Base-by-base conservation (phyloP, 176 grass and related monocot species). In the Avena atlantica region DNA sequence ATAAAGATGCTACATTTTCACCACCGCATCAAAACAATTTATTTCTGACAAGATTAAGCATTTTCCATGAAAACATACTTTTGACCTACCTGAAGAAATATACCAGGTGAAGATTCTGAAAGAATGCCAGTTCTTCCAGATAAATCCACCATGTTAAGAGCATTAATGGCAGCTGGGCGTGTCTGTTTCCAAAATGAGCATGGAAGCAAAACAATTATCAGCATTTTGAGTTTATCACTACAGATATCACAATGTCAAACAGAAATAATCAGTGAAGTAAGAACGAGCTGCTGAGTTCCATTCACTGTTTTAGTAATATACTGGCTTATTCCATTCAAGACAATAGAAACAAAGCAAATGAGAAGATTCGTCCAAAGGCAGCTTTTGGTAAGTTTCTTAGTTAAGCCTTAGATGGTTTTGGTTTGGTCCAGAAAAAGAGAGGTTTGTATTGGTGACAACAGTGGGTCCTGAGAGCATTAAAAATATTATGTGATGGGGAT, bases 1-100 rank as follows among this genome's bases (percentile, higher is more conserved):
- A 25, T 47, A 72, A 48, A 72, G 62, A 50, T 69, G 72, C n/a
- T 58, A 14, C 37, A 60, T 36, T 86, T 69, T 77, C 60, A 59
- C 44, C 42, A 85, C 6, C 68, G 50, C 13, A 2, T 58, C 11
- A 69, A 51, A 4, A 82, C 7, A 82, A 37, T 6, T 82, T 82
- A 75, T 61, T 37, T n/a, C 55, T 48, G 20, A 61, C 49, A 86
- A 42, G 65, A 78, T 42, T 64, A 3, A 45, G 53, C 4, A 55
- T 67, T 80, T 79, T 69, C 13, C 45, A 47, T 21, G 53, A 69
- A 60, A 76, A 66, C 65, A 42, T 19, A 88, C 59, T 62, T 86
- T 55, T n/a, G 71, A 81, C 67, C 24, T 88, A 98, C 97, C 93
- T 98, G 97, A 87, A 96, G 80, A 85, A 96, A 98, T 92, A 98